Evolutionary conservation across 805 yeast genomes (phyloP).

Genomic region (Teunomyces funiuensis): DNA sequence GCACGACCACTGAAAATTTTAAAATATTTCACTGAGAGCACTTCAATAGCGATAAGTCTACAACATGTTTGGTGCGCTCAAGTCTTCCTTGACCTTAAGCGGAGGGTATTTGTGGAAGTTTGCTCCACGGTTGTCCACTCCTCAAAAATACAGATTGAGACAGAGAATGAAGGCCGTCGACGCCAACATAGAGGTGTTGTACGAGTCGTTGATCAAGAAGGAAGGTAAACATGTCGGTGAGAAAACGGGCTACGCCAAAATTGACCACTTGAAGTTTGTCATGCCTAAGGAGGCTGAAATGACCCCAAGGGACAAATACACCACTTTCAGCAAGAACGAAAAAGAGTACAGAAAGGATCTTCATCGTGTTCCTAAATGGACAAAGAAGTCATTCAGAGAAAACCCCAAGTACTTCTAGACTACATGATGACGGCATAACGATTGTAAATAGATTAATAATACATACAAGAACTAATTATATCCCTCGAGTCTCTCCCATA

Average conservation of each 20-base stretch:
- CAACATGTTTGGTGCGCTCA: conserved; percentile 72
- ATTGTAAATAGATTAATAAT: conserved; percentile 8
- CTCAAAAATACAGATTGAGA: conserved; percentile 83
- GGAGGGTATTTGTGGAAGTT: conserved; percentile 77
- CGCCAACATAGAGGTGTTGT: conserved; percentile 65
- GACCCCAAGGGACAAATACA: conserved; percentile 81
- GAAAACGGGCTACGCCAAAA: conserved; percentile 35
- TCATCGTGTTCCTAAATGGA: conserved; percentile 90
- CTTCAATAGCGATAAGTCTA: background rate
- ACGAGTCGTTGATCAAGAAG: conserved; percentile 29
- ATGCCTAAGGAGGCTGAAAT: conserved; percentile 82
- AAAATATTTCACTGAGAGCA: background rate
- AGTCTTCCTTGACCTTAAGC: conserved; percentile 50
- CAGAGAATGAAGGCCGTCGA: conserved; percentile 82
- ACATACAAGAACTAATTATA: conserved; percentile 3
- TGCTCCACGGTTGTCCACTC: conserved; percentile 58
- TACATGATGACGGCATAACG: background rate
- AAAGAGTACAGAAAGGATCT: conserved; percentile 84
- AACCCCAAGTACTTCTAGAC: conserved; percentile 68
- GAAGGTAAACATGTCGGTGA: conserved; percentile 26
- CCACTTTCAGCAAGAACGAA: conserved; percentile 73
- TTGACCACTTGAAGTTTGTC: conserved; percentile 35
- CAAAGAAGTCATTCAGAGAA: conserved; percentile 75
- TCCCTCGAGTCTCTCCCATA: conserved; percentile 64
- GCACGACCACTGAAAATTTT: conserved; percentile 1